Percentiles rank a stretch among this genome's conserved stretches.
phyloP scores from a whole-genome alignment of 2,329 filamentous ascomycete genomes.

The Fusarium liriodendri region DNA sequence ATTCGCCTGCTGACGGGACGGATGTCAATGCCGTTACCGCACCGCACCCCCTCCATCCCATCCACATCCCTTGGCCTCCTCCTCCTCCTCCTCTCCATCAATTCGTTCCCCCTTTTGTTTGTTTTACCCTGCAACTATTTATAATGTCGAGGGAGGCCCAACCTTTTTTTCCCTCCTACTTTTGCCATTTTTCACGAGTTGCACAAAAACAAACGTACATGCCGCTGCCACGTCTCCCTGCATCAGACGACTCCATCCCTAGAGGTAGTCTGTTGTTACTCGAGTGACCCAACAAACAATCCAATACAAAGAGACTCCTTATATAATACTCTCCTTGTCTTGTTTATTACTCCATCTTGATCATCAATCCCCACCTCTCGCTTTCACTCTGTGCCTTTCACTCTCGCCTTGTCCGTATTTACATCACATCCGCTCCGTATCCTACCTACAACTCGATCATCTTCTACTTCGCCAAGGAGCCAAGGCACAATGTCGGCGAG shows the following conservation, averaged over 20 bases:
- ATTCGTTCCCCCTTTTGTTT: constrained; percentile 28
- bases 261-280: constrained; percentile 13
- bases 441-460: neutral
- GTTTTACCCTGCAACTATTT: constrained; percentile 18
- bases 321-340: neutral
- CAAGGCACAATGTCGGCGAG: constrained; percentile 40
- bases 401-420: neutral
- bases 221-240: constrained; percentile 31
- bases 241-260: constrained; percentile 12
- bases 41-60: constrained; percentile 16
- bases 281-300: constrained; percentile 23
- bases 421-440: neutral
- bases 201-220: constrained; percentile 15
- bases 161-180: neutral
- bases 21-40: constrained; percentile 37
- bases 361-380: neutral
- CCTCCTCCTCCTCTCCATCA: constrained; percentile 2
- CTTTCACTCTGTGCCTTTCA: neutral
- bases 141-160: constrained; percentile 29
- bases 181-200: constrained; percentile 10
- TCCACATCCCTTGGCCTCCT: constrained; percentile 13
- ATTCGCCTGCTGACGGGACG: neutral
- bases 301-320: constrained; percentile 5
- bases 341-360: neutral
- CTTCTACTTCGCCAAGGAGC: constrained; percentile 1